Base-by-base conservation (phyloP, 1,139 yeast genomes). In the Groenewaldozyma sp. region DNA sequence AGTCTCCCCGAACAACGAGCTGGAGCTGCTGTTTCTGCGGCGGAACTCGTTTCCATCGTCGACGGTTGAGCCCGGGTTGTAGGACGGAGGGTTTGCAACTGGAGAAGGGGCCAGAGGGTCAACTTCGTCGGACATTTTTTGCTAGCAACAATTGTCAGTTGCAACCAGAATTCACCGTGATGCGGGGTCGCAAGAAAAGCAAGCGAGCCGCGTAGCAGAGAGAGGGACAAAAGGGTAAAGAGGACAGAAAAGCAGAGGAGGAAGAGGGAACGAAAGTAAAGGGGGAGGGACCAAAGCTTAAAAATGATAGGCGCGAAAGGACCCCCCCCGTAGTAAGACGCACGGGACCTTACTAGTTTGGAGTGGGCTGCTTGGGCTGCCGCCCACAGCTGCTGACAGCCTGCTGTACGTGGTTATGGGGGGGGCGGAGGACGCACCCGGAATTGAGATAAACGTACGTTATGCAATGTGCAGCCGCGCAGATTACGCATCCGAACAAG, bases 1-100 rank as follows among this genome's bases (percentile, higher is more conserved):
- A 21, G 20, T 9, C 33, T 29, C 33, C 21, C 33, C 33, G 33
- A 21, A 21, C 21, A 14, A 5, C 9, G 33, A 29, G 22, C 33
- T 21, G 13, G 33, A 13, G 22, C 33, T 29, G 33, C 33, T 29
- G 20, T 21, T 29, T 29, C 33, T 16, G 20, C 33, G 20, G 18
- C 33, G 33, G 7, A 5, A 4, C 5, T 5, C 7, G 17, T 16
- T 5, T 7, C n/a, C 14, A n/a, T 29, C 33, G n/a, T 18, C 17
- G 22, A 7, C 33, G 17, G 10, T 21, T 4, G 33, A 16, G 18
- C 18, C 33, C 6, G 18, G 21, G 22, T 14, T 13, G 9, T 11
- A 21, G 21, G 33, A 29, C 4, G 33, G 33, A 29, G 33, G 21
- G 10, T 14, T n/a, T 6, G 14, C 31, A 28, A 13, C n/a, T 4